Evolutionary conservation across 106 monocot genomes (phyloP).

Genomic region (Platanthera guangdongensis): DNA sequence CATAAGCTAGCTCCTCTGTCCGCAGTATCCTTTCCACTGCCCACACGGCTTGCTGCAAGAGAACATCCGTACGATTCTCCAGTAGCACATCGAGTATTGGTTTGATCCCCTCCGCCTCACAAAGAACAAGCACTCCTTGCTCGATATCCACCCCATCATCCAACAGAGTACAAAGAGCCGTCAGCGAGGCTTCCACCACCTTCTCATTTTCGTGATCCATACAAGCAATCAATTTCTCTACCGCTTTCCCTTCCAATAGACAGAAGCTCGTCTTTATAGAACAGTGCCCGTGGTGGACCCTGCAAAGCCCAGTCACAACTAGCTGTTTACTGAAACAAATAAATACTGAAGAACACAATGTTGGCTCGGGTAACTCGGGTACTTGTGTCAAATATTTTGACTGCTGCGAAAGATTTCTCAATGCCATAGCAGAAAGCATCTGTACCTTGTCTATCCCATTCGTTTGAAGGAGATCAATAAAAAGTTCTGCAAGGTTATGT

Average conservation of each 20-base stretch:
- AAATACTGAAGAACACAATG: conserved; percentile 30
- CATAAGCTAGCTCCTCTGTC: conserved; percentile 65
- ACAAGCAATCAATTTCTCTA: conserved; percentile 71
- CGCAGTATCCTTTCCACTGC: conserved; percentile 91
- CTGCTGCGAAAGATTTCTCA: conserved; percentile 76
- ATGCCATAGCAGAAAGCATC: conserved; percentile 50
- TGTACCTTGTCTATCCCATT: conserved; percentile 76
- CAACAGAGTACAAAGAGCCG: conserved; percentile 63
- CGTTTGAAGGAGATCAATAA: conserved; percentile 64
- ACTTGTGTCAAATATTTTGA: conserved; percentile 48
- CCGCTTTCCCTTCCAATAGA: conserved; percentile 63
- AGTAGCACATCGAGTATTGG: conserved; percentile 60
- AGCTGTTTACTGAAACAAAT: conserved; percentile 36
- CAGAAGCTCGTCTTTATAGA: conserved; percentile 73
- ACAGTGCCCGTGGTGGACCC: conserved; percentile 67
- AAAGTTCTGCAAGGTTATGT: conserved; percentile 50
- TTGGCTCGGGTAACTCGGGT: conserved; percentile 24
- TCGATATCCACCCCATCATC: conserved; percentile 64
- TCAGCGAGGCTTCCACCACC: conserved; percentile 63
- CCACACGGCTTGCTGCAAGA: conserved; percentile 73
- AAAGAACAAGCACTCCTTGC: conserved; percentile 56
- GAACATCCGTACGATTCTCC: conserved; percentile 46
- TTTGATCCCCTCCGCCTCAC: conserved; percentile 56
- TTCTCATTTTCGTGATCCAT: conserved; percentile 75
- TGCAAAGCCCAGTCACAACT: conserved; percentile 31